Percentiles rank a stretch among this genome's conserved stretches.
phyloP scores from a whole-genome alignment of 495 filamentous ascomycete genomes.

The Xylaria bambusicola region DNA sequence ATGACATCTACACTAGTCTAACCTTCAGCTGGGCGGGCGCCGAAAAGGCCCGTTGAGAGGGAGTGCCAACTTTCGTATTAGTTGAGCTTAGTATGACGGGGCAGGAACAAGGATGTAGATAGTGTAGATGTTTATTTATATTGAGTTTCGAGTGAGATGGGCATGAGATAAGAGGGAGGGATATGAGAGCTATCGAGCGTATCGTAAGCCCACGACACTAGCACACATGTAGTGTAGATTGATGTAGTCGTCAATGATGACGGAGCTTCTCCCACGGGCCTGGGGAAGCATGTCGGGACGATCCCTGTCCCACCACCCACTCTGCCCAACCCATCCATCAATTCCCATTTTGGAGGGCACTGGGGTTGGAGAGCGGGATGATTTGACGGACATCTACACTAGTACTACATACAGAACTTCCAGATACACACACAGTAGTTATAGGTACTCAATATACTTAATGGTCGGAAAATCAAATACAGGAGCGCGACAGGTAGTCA shows the following conservation, averaged over 20 bases:
- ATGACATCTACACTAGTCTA: not conserved
- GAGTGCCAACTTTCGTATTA: too few relatives aligned
- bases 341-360: not conserved
- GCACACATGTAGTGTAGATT: not conserved
- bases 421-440: too few relatives aligned
- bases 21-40: not conserved
- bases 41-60: not conserved
- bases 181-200: not conserved
- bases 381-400: too few relatives aligned
- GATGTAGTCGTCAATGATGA: slow-evolving; percentile 5
- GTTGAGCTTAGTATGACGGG: too few relatives aligned
- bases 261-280: not conserved
- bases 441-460: too few relatives aligned
- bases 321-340: not conserved
- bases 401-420: too few relatives aligned
- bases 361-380: not conserved
- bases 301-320: not conserved
- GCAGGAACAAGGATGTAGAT: too few relatives aligned
- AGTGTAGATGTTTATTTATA: too few relatives aligned
- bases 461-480: too few relatives aligned
- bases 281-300: not conserved
- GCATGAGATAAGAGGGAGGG: too few relatives aligned
- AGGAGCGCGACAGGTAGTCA: too few relatives aligned
- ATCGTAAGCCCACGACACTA: not conserved
- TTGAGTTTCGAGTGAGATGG: too few relatives aligned